phyloP scores from a whole-genome alignment of 2,329 filamentous ascomycete species.

The Berkeleyomyces rouxiae region DNA sequence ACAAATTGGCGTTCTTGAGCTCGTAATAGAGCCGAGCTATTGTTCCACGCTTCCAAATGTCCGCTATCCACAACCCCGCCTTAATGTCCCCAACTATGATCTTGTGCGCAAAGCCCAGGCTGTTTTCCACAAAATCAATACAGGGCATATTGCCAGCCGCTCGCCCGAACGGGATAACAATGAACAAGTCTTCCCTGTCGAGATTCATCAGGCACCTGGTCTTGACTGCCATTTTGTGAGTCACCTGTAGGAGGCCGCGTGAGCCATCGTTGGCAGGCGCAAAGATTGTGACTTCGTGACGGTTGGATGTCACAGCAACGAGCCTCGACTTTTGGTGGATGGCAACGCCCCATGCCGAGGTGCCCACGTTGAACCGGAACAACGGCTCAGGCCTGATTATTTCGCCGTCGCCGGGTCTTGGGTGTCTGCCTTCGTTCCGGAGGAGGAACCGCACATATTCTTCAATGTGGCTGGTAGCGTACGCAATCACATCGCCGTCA shows the following conservation, averaged over 20 bases:
- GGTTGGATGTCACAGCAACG: constrained; percentile 53
- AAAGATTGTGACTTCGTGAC: constrained; percentile 36
- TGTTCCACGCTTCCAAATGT: constrained; percentile 31
- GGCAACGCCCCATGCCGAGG: constrained; percentile 8
- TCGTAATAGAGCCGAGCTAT: not conserved
- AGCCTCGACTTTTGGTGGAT: constrained; percentile 10
- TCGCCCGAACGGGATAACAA: not conserved
- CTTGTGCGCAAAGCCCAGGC: constrained; percentile 30
- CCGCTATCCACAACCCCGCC: constrained; percentile 31
- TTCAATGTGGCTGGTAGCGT: constrained; percentile 41
- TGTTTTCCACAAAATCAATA: constrained; percentile 33
- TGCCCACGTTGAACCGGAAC: constrained; percentile 33
- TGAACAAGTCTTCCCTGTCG: not conserved
- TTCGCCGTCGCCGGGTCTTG: not conserved
- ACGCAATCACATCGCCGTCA: constrained; percentile 59
- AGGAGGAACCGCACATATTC: constrained; percentile 23
- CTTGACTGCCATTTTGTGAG: not conserved
- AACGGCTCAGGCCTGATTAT: constrained; percentile 29
- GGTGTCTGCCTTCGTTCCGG: constrained; percentile 14
- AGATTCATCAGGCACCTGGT: not conserved
- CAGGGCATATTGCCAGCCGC: constrained; percentile 32
- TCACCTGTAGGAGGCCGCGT: not conserved
- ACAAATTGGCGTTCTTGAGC: not conserved
- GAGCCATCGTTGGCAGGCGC: constrained; percentile 22
- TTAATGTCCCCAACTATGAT: constrained; percentile 35